Base-by-base conservation (phyloP, 495 filamentous ascomycete genomes). In the Pseudotulostoma volvatum region DNA sequence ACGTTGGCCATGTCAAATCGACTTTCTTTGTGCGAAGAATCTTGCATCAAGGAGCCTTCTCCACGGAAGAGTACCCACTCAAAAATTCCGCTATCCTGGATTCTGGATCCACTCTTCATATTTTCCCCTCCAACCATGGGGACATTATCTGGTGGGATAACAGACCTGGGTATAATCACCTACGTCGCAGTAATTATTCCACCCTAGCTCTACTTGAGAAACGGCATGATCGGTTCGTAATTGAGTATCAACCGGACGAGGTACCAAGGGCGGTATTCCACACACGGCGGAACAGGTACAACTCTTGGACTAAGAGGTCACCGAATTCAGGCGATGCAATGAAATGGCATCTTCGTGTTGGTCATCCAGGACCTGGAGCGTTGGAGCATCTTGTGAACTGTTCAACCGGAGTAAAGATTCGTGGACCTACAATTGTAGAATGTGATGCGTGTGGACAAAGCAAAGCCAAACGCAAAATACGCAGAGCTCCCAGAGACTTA, bases 361-460 rank as follows among this genome's bases (percentile, higher is more conserved):
- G 33, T 34, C 13, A 34, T 34, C 33, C 13, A 15, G 33, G 33
- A 34, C 33, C 33, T 34, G 33, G 18, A 34, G 33, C 33, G 33
- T 17, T 34, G 14, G 8, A 17, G 18, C 33, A 34, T 14, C 33
- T 34, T 15, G 14, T 14, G 18, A 34, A 8, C 8, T 14, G 8
- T 15, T 13, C 13, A 34, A 34, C 14, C 14, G 33, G 33, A 34
- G 33, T 34, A 13, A 34, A 17, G 33, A 34, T 34, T 15, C 14
- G 18, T 15, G 33, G 13, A 34, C 33, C 13, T 8, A 34, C 14
- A 34, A 34, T 17, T n/a, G 33, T 34, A 17, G 33, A 34, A 34
- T 34, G 33, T 34, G 33, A 34, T 17, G 14, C 33, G 18, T 34
- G 33, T 34, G 13, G 13, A 34, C 14, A 17, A 34, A 15, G 14